Evolutionary conservation across 2,329 filamentous ascomycete species (phyloP), one percentile per base, ranked within the genome.

Genomic region (Exophiala dermatitidis): DNA sequence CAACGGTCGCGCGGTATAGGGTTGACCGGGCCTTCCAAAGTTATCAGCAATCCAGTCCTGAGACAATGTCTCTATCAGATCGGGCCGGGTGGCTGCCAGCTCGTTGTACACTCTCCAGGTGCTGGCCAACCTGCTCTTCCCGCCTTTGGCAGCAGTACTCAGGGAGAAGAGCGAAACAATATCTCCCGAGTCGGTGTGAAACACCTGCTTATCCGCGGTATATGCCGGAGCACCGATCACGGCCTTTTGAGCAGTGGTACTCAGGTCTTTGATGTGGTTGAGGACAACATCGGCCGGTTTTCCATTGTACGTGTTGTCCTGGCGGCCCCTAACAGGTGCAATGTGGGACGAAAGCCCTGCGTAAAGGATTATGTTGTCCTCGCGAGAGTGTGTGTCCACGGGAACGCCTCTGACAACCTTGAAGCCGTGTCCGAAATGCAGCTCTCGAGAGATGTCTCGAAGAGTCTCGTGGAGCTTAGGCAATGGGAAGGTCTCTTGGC

Each of bases 231-330:
- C 67, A 0, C 71, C 69, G 44, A 75, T 74, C 2, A 69, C 68
- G 29, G 65, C 67, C 12, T 64, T 65, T 10, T 67, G 63, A 1
- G 70, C 63, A 7, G 65, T 63, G 1, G 67, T 72, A 19, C 62
- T 70, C 5, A 86, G 69, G 58, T 86, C 82, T 64, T 81, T 85
- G 67, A 86, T 81, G 57, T 86, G 82, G 2, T 74, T 70, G 1
- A 82, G 65, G 4, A 81, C 74, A 0, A 80, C 76, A 42, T 80
- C 77, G 1, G 74, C 75, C 0, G 70, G 69, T n/a, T 68, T 59
- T 10, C 74, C 76, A 1, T 74, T 60, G 52, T 68, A 71, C 19
- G 69, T 69, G 40, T 68, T 69, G 61, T 74, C 69, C 56, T 76
- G 73, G 2, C 70, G 67, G 3, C 69, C 74, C 2, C 72, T 63